A percentile compares a stretch with the other conserved stretches of the same genome.
Evolutionary conservation across 257 asterid species (phyloP).

Genomic region (Vinca minor): DNA sequence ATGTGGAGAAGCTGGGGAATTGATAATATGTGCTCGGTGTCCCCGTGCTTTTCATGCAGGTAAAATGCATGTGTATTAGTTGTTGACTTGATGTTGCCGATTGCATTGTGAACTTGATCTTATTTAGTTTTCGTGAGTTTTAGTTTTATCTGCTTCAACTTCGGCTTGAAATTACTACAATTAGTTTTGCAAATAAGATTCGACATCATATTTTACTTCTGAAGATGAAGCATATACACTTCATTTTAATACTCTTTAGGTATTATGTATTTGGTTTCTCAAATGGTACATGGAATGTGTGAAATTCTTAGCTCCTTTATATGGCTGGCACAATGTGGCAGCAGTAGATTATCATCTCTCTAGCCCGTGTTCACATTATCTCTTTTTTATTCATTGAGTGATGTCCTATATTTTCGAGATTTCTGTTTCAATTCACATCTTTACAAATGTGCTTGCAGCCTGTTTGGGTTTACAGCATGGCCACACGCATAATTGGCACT

Average conservation of each 20-base stretch:
- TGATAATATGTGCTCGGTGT: constrained; percentile 70
- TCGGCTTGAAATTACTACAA: not conserved
- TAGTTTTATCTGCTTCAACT: not conserved
- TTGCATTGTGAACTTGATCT: not conserved
- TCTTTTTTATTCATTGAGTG: constrained; percentile 5
- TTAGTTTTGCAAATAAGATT: not conserved
- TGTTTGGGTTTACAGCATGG: constrained; percentile 61
- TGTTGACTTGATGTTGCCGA: not conserved
- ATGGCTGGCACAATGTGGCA: not conserved
- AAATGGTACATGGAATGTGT: not conserved
- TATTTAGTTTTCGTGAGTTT: not conserved
- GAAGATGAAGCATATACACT: not conserved
- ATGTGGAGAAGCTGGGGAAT: constrained; percentile 87
- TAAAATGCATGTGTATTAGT: constrained; percentile 15
- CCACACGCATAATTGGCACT: constrained; percentile 62
- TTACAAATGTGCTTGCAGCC: constrained; percentile 43
- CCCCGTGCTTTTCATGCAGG: constrained; percentile 98
- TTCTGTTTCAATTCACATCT: constrained; percentile 8
- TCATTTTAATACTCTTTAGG: not conserved
- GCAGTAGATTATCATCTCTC: not conserved
- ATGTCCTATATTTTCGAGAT: not conserved
- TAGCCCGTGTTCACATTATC: not conserved
- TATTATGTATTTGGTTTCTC: not conserved
- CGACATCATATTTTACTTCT: not conserved
- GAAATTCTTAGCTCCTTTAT: not conserved